Evolutionary conservation across 768 basidiomycete species (phyloP), one percentile per base, ranked within the genome.

Genomic region (Inosperma sp.): DNA sequence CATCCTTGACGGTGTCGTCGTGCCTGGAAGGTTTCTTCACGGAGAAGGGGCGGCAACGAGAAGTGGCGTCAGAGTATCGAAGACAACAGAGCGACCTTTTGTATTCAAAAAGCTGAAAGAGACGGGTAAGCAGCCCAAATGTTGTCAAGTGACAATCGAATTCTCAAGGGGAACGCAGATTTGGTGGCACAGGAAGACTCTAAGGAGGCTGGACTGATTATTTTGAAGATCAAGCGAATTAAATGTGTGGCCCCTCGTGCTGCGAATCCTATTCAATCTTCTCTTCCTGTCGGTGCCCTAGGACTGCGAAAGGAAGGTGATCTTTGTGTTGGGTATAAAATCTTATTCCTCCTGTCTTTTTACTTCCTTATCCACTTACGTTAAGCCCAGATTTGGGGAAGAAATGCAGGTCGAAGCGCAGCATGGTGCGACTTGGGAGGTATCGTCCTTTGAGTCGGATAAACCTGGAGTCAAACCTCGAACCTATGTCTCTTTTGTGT

Each of bases 401-500:
- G 64, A 53, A 21, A 52, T 44, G 25, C 61, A 73, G 7, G 64
- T 65, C 16, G 60, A 64, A 22, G 82, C 81, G 53, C 69, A 65
- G 49, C 67, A 70, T 17, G 30, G 44, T 4, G 57, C 60, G 21
- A 88, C 84, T 8, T 86, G 81, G 82, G 61, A 66, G 3, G 73
- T 83, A 8, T 65, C 69, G 43, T 69, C 81, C 0, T 71, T 78
- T 56, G 77, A 78, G 25, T 62, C 67, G 22, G 61, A 65, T 3
- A 51, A 61, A 9, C 58, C 62, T 23, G 58, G 60, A 27, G 64
- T 59, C n/a, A 65, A 65, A 51, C 70, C 76, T 5, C 65, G 63
- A 31, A 77, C 82, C n/a, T 79, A 76, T 48, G 81, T 85, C 21
- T 78, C 81, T 13, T 88, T 88, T 59, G 69, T 79, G 3, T 88